Evolutionary conservation across 2,329 filamentous ascomycete species (phyloP), one percentile per base, ranked within the genome.

Genomic region (Paecilomyces sp.): DNA sequence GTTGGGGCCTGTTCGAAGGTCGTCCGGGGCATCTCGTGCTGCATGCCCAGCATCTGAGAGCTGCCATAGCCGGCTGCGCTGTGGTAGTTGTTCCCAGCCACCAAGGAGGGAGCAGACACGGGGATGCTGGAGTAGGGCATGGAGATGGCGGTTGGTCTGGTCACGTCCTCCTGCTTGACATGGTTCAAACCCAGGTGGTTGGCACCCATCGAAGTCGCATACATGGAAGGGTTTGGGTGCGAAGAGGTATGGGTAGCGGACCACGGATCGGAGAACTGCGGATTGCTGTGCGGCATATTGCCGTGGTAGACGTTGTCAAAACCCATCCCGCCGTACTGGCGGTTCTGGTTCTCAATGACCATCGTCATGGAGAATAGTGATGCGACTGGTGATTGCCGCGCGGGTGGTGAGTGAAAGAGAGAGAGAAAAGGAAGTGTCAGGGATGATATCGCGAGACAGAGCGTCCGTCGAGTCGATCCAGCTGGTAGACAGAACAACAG

Each of bases 191-290:
- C 80, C 68, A 88, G 78, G 66, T 82, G 79, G 65, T 81, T 83
- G 67, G 86, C 81, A 65, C 82, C 82, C 73, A 90, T 77, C 71
- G 88, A 78, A 73, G 87, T 79, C 74, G 81, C 68, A 70, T 76
- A 77, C 51, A 73, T 82, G 71, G 82, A 88, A 83, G 82, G 92
- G 77, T 81, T 81, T 76, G 78, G 85, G 80, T 78, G 83, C 73
- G 77, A 82, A 62, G 71, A 80, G 68, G 73, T 82, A 71, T 76
- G 74, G 64, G 80, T 78, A 82, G 90, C 84, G 55, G 81, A 81
- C 92, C 92, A 97, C 51, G 92, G 92, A 76, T 97, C 94, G 70
- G 89, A 92, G 80, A 97, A 97, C 65, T 94, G 89, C 65, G 89
- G 86, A 50, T 74, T 68, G 51, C 67, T 79, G 73, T 78, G 80